Evolutionary conservation across 306 rosid species (phyloP), one percentile per base, ranked within the genome.

Genomic region (Cercis canadensis): DNA sequence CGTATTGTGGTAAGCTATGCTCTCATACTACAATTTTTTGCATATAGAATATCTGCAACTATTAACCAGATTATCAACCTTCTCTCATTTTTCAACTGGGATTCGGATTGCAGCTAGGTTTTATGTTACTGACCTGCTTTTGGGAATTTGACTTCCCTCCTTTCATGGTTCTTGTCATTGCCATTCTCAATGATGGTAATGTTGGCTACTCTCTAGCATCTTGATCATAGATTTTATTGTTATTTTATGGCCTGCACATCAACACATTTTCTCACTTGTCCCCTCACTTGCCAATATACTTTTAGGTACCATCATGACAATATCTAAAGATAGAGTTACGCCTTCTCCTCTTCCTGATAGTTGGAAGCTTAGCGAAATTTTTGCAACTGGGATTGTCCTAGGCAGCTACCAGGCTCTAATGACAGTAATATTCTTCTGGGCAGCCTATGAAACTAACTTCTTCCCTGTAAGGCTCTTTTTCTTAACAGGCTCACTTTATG

Each of bases 141-240:
- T 89, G 96, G 96, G 45, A 67, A 69, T 89, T 84, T 51, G 85
- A 89, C 76, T 89, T 89, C 69, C 92, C 96, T 68, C 96, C 96
- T 50, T 87, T 87, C 73, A 89, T 87, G 96, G 87, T 87, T 83
- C 92, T 89, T 43, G 79, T 89, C 77, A 87, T 89, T 53, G 96
- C 92, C 65, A 76, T 89, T 65, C 88, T 89, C 74, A 89, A 89
- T 14, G 96, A 89, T 66, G 96, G 96, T 89, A 78, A 76, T 65
- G 65, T 71, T 41, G 55, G n/a, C 78, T 49, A 29, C 64, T 75
- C 49, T 53, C 18, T 39, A 46, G 57, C 39, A 67, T 15, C 62
- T 64, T 44, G 50, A 55, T 60, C 21, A 59, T n/a, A 69, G 43
- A 56, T 62, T 17, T 56, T 40, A 11, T 10, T 13, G 44, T 34